Percentiles rank a stretch among this genome's conserved stretches.
Conservation (phyloP, 257 asterid species). For the Rauvolfia tetraphylla region DNA sequence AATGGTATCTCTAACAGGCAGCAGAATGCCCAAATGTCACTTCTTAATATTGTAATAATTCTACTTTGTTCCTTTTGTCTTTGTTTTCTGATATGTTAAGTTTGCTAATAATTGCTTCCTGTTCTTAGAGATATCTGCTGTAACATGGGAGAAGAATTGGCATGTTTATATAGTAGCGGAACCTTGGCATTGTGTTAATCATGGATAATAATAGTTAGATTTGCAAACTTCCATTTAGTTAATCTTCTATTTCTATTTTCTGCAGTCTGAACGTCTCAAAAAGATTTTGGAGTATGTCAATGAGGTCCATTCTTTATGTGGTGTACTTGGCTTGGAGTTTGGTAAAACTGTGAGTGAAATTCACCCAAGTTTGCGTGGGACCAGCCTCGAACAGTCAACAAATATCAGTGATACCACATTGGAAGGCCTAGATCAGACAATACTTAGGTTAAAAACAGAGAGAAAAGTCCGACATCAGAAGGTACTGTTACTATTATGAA, state of each 20-base stretch:
- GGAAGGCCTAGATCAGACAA: conserved; percentile 76
- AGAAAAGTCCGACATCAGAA: conserved; percentile 70
- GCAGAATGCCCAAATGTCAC: not conserved
- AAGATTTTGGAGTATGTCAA: conserved; percentile 72
- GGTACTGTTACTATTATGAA: conserved; percentile 40
- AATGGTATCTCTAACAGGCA: not conserved
- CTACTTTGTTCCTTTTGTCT: not conserved
- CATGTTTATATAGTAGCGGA: not conserved
- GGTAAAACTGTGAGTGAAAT: conserved; percentile 68
- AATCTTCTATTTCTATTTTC: not conserved
- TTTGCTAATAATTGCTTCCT: not conserved
- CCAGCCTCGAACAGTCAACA: conserved; percentile 56
- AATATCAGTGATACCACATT: conserved; percentile 74
- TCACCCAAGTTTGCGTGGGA: conserved; percentile 79
- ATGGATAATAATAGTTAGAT: not conserved
- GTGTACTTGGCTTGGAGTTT: conserved; percentile 76
- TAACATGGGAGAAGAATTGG: not conserved
- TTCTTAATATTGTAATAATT: not conserved
- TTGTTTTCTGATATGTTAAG: not conserved
- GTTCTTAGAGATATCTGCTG: not conserved
- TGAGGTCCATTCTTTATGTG: conserved; percentile 79
- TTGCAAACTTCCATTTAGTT: not conserved
- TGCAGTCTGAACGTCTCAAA: conserved; percentile 81
- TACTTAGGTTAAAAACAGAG: conserved; percentile 63
- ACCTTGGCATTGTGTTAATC: not conserved